Conservation (phyloP, 768 basidiomycete species). For the Udeniomyces megalosporus region DNA sequence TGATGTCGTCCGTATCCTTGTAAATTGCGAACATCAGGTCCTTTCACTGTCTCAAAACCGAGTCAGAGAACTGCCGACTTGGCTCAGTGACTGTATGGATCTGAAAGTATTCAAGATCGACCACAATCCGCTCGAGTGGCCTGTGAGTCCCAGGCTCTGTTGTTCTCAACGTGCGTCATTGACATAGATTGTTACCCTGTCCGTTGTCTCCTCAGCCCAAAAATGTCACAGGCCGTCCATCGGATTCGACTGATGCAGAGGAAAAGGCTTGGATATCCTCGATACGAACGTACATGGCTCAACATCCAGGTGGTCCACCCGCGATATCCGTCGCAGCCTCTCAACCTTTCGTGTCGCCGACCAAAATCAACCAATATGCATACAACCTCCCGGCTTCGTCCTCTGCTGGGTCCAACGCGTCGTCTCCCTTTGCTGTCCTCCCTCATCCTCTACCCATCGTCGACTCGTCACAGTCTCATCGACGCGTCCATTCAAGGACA, state of each 20-base stretch:
- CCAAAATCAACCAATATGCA: too few species aligned
- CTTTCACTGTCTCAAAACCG: constrained; percentile 76
- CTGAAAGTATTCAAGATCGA: constrained; percentile 72
- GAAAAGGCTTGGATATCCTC: constrained; percentile 6
- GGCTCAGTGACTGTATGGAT: constrained; percentile 52
- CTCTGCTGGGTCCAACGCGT: too few species aligned
- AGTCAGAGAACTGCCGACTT: constrained; percentile 58
- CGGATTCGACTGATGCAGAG: background rate
- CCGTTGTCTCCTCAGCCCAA: background rate
- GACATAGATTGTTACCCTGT: background rate
- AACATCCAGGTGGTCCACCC: too few species aligned
- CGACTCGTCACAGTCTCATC: background rate
- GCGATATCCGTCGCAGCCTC: too few species aligned
- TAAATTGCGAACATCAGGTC: constrained; percentile 42
- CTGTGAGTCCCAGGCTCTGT: constrained; percentile 29
- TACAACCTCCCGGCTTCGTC: too few species aligned
- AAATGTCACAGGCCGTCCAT: background rate
- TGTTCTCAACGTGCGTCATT: background rate
- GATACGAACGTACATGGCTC: background rate
- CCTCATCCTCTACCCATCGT: background rate
- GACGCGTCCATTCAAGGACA: background rate
- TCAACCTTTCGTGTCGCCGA: too few species aligned
- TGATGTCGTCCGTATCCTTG: background rate
- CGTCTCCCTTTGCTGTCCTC: background rate
- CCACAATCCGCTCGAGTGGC: constrained; percentile 89